Conservation (phyloP, 2,329 filamentous ascomycete genomes). For the Botrytis porri region DNA sequence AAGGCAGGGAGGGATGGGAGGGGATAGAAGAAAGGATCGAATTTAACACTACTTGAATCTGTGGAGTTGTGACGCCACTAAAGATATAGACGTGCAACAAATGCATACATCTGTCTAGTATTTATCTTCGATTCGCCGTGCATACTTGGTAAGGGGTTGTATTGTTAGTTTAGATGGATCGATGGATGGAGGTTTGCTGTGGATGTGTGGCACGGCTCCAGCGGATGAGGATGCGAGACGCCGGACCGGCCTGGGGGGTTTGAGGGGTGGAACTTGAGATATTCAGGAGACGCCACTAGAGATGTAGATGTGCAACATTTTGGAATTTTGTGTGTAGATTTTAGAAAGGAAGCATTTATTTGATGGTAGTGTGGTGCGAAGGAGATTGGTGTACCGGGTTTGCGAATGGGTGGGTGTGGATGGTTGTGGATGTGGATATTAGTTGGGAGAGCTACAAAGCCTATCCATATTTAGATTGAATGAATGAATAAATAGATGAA, state of each 20-base stretch:
- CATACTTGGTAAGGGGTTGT: neutral
- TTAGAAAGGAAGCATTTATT: neutral
- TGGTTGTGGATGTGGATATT: neutral
- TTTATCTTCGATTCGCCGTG: neutral
- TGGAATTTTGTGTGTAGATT: neutral
- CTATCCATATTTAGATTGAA: neutral
- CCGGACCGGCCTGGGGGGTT: neutral
- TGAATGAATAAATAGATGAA: neutral
- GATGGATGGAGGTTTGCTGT: neutral
- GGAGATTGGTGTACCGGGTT: neutral
- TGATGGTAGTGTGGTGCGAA: neutral
- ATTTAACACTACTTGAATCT: neutral
- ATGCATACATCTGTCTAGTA: neutral
- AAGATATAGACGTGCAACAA: constrained; percentile 7
- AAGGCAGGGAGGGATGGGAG: neutral
- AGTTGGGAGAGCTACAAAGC: neutral
- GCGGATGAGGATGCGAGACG: neutral
- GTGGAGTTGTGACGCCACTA: constrained; percentile 1
- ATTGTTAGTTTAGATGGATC: neutral
- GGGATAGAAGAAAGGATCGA: neutral
- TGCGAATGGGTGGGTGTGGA: neutral
- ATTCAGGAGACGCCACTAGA: neutral
- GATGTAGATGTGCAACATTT: neutral
- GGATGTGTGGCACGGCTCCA: neutral
- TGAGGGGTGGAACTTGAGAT: neutral